Conservation (phyloP, 2,329 filamentous ascomycete species). For the Fusarium ramigenum region DNA sequence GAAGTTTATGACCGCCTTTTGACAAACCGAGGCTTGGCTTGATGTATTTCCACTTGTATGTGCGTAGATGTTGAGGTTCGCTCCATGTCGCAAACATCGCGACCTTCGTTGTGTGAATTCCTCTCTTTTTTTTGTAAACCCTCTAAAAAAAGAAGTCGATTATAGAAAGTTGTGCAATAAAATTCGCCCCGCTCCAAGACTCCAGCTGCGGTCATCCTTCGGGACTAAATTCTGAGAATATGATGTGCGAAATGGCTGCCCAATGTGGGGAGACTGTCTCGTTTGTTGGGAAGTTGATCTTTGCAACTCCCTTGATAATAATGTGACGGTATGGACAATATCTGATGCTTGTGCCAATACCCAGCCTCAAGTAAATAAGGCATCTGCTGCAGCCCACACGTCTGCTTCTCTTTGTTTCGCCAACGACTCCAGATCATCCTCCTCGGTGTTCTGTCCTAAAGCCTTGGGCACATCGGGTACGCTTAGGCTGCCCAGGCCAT, state of each 20-base stretch:
- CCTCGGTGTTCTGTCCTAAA: constrained; percentile 28
- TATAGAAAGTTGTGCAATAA: neutral
- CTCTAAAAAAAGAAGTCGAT: neutral
- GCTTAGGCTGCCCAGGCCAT: constrained; percentile 69
- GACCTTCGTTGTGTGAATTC: neutral
- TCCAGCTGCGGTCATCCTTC: neutral
- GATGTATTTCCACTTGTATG: neutral
- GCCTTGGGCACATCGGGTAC: constrained; percentile 37
- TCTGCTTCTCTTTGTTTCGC: constrained; percentile 45
- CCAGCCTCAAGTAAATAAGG: constrained; percentile 47
- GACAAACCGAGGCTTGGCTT: neutral
- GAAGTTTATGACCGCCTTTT: constrained; percentile 9
- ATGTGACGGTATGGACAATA: neutral
- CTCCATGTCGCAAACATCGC: neutral
- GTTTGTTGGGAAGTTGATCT: neutral
- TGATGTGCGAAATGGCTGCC: neutral
- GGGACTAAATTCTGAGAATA: neutral
- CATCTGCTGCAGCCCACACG: constrained; percentile 56
- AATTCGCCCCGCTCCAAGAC: neutral
- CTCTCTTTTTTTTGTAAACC: neutral
- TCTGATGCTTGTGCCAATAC: neutral
- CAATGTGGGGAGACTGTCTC: neutral
- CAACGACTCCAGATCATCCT: constrained; percentile 27
- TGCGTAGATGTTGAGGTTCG: neutral
- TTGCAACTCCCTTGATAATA: neutral